Evolutionary conservation across 2,329 filamentous ascomycete genomes (phyloP), one percentile per base, ranked within the genome.

Genomic region (Colletotrichum camelliae): DNA sequence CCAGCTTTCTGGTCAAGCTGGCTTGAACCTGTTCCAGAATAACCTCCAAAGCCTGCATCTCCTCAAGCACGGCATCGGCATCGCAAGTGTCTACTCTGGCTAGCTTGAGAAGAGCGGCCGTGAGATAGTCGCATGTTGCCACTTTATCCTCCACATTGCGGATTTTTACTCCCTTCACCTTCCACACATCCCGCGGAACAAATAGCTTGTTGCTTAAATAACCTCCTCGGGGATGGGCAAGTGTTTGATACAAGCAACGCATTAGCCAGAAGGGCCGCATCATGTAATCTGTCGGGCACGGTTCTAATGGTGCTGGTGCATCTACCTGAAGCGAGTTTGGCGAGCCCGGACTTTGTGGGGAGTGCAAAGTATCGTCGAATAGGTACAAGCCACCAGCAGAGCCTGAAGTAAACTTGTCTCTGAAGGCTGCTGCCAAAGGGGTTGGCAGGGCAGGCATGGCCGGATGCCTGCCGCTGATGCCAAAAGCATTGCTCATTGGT

Each of bases 261-360:
- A 99, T 98, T 60, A 99, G 89, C 97, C 97, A 99, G 84, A 98
- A 99, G 3, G 97, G 97, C 24, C 97, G 93, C n/a, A 98, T 89
- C 80, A 98, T 90, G 75, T 94, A 93, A 55, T 97, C 95, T 43
- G 94, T 95, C 1, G 97, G 97, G 82, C 97, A 99, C 4, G 97
- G 94, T 81, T 99, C 97, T 7, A 99, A 89, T 0, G 95, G 92
- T 27, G 93, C 90, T 15, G 96, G 96, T 1, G 92, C 91, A 78
- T 95, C 93, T 0, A 87, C 81, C 15, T 88, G 87, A n/a, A 90
- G 83, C 5, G 89, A 87, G 72, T 93, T 93, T 4, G 93, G 91
- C n/a, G 92, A 93, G 4, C 92, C 92, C 1, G 94, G 90, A 37
- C 86, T 89, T 33, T 86, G 88, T 3, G 90, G 91, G 7, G 93